Percentiles rank a stretch among this genome's conserved stretches.
These are phyloP conservation scores for Coemansia umbellata DNA, from an alignment of 192 early-diverging fungal genomes.

Conservation along the genomic window DNA sequence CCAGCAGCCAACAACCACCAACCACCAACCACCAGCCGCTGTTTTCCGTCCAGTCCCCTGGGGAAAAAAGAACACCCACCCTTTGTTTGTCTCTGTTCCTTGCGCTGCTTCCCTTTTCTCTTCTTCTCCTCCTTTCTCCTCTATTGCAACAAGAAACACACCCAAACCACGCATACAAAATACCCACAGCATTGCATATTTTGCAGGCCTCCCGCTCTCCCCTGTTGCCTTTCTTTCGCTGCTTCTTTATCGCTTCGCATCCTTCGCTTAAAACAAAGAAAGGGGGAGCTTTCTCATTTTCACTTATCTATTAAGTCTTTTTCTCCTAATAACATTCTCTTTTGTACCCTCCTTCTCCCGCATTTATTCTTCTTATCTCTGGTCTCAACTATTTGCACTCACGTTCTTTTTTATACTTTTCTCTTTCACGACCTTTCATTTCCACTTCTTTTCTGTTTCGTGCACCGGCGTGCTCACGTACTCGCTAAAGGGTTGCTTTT, in stretches of 20 bases:
- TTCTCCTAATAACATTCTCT: background rate
- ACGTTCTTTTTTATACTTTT: conserved; percentile 1
- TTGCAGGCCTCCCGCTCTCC: conserved; percentile 3
- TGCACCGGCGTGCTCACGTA: background rate
- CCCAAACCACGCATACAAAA: conserved; percentile 1
- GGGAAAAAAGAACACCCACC: background rate
- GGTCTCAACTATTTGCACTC: conserved; percentile 1
- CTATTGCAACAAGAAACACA: conserved; percentile 3
- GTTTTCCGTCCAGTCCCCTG: background rate
- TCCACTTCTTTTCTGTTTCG: background rate
- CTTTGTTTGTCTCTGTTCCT: background rate
- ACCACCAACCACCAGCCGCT: no score
- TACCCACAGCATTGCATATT: conserved; percentile 3
- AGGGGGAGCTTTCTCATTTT: background rate
- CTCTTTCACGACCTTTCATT: conserved; percentile 1
- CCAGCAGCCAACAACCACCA: no score
- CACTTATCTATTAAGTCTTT: background rate
- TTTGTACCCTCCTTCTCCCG: background rate
- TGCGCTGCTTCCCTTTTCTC: conserved; percentile 7
- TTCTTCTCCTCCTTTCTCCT: conserved; percentile 3
- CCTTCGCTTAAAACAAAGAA: background rate
- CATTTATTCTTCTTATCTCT: background rate
- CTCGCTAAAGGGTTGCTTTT: background rate
- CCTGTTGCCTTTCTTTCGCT: conserved; percentile 11
- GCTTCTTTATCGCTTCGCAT: conserved; percentile 6